Base-by-base conservation (phyloP, 1,139 yeast genomes). In the Taiozyma sp. region DNA sequence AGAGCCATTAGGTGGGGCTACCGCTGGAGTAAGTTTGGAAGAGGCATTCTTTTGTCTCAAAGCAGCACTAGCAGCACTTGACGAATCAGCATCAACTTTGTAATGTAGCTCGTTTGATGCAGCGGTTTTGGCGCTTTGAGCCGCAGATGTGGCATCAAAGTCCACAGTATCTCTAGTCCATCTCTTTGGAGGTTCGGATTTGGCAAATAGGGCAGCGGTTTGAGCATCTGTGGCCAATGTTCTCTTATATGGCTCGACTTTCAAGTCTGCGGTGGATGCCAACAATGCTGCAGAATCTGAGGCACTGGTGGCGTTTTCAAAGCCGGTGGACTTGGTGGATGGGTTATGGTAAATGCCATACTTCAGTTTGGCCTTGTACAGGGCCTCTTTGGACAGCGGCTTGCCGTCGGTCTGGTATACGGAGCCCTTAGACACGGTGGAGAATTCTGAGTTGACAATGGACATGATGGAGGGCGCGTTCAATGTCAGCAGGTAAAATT, bases 291-390 rank as follows among this genome's bases (percentile, higher is more conserved):
- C 95, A 4, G 87, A 80, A 65, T 84, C 91, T 13, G 89, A 80
- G 34, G 91, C 91, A 48, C 52, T 52, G 14, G 64, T 60, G 7
- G 66, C 57, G 45, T 67, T 65, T 7, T 68, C 78, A 51, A 88
- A 93, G 14, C 97, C 97, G 4, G 87, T 78, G 16, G 79, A 70
- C 6, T 83, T 81, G 48, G 74, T 75, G 13, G 88, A 83, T 2
- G 97, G 97, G 51, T 82, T 75, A 57, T 79, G 78, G 69, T 76
- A 89, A 48, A 84, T 75, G 42, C 96, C 96, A 63, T 84, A 86
- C 63, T 80, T 87, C 65, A 85, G 70, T 63, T 85, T 85, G 57
- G 90, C 92, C 60, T 83, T 85, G 70, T 88, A 89, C 51, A 84
- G 69, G 4, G 96, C 96, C 65, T 84, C 88, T 57, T 79, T 81